Conservation (phyloP, 2,329 filamentous ascomycete species). For the Ceratocystis albifundus region DNA sequence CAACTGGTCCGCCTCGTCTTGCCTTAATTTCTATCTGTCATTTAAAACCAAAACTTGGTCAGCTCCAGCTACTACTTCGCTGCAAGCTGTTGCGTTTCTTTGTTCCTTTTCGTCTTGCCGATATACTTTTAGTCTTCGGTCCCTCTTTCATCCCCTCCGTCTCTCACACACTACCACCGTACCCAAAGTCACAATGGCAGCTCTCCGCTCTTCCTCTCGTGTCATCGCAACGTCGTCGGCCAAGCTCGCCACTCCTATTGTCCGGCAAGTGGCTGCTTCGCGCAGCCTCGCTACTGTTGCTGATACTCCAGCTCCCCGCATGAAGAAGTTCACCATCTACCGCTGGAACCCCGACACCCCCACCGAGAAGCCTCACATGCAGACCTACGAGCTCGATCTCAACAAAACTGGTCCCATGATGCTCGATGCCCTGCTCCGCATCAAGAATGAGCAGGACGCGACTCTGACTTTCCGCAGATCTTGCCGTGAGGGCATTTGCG, state of each 20-base stretch:
- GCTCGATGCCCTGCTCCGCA: slow-evolving; percentile 87
- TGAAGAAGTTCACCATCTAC: slow-evolving; percentile 98
- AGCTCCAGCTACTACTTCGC: slow-evolving; percentile 13
- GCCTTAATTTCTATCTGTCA: neutral
- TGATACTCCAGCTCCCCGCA: slow-evolving; percentile 50
- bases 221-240: slow-evolving; percentile 39
- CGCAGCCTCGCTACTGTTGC: slow-evolving; percentile 46
- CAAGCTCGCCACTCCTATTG: slow-evolving; percentile 33
- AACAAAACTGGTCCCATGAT: slow-evolving; percentile 99
- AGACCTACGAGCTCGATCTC: slow-evolving; percentile 85
- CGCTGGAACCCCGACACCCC: slow-evolving; percentile 95
- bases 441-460: slow-evolving; percentile 98
- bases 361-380: slow-evolving; percentile 86
- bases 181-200: slow-evolving; percentile 39
- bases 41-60: neutral
- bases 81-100: slow-evolving; percentile 3
- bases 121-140: slow-evolving; percentile 3
- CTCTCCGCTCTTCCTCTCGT: slow-evolving; percentile 49
- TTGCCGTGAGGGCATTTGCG: slow-evolving; percentile 96
- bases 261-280: slow-evolving; percentile 35
- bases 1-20: neutral
- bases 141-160: neutral
- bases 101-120: neutral
- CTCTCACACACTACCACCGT: neutral
- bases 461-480: slow-evolving; percentile 92